These are phyloP conservation scores for Sonneratia alba DNA, from an alignment of 345 rosid species.

Conservation along the genomic window DNA sequence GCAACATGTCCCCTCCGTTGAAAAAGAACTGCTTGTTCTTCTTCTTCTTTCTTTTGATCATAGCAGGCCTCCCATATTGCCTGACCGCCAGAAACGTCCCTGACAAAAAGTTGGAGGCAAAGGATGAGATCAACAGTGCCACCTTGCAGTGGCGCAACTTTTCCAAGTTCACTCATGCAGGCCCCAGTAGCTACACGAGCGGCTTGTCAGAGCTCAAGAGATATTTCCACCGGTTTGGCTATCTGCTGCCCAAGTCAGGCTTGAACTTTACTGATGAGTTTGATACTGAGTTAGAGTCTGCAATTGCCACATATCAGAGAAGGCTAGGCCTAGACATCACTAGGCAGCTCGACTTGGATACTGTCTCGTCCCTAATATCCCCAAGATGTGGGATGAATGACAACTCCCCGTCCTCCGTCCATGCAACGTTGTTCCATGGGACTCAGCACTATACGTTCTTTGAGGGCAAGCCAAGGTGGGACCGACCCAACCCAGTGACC, in stretches of 20 bases:
- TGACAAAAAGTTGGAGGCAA: background rate
- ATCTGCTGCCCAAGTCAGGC: constrained; percentile 9
- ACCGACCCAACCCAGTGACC: constrained; percentile 24
- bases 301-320: constrained; percentile 44
- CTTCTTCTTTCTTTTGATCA: constrained; percentile 8
- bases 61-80: background rate
- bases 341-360: constrained; percentile 51
- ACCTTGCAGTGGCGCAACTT: constrained; percentile 19
- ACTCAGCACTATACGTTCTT: constrained; percentile 53
- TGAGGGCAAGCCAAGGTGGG: constrained; percentile 68
- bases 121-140: background rate
- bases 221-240: constrained; percentile 26
- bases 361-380: constrained; percentile 45
- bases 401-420: constrained; percentile 1
- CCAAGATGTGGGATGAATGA: constrained; percentile 84
- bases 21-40: background rate
- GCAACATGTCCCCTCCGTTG: background rate
- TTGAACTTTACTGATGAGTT: constrained; percentile 40
- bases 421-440: constrained; percentile 10
- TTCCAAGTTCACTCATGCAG: constrained; percentile 12
- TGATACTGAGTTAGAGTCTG: constrained; percentile 44
- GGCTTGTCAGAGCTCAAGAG: constrained; percentile 23
- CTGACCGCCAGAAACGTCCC: constrained; percentile 10
- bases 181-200: constrained; percentile 11
- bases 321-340: constrained; percentile 51